Percentiles rank a stretch among this genome's conserved stretches.
Conservation (phyloP, 1,284 basidiomycete species). For the Leccinum subspadiceum region DNA sequence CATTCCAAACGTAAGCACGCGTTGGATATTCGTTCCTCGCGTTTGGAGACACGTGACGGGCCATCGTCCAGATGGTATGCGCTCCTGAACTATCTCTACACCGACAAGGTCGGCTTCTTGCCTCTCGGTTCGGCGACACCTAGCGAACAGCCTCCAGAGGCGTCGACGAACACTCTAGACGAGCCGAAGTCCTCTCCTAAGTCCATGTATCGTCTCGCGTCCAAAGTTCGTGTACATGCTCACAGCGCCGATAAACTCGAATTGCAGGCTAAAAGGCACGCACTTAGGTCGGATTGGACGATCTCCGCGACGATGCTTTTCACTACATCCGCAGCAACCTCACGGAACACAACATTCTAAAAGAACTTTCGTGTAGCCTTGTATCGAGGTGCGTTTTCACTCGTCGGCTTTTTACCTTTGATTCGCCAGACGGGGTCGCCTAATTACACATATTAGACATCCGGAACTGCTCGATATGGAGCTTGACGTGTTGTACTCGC, state of each 20-base stretch:
- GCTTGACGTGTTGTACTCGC: not conserved
- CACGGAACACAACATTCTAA: not conserved
- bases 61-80: not conserved
- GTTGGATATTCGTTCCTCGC: not conserved
- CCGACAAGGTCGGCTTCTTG: not conserved
- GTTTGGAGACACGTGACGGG: not conserved
- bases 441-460: not conserved
- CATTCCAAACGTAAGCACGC: not conserved
- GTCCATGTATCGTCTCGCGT: not conserved
- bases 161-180: not conserved
- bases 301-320: not conserved
- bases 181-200: not conserved
- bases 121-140: not conserved
- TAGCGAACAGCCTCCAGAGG: not conserved
- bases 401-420: not conserved
- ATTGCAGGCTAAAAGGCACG: not conserved
- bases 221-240: not conserved
- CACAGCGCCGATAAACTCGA: not conserved
- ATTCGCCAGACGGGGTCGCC: not conserved
- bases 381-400: not conserved
- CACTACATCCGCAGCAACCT: not conserved
- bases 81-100: not conserved
- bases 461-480: not conserved
- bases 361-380: not conserved
- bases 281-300: not conserved